A percentile compares a stretch with the other conserved stretches of the same genome.
Conservation (phyloP, 169 alveolate species). For the Eimeria sp. region DNA sequence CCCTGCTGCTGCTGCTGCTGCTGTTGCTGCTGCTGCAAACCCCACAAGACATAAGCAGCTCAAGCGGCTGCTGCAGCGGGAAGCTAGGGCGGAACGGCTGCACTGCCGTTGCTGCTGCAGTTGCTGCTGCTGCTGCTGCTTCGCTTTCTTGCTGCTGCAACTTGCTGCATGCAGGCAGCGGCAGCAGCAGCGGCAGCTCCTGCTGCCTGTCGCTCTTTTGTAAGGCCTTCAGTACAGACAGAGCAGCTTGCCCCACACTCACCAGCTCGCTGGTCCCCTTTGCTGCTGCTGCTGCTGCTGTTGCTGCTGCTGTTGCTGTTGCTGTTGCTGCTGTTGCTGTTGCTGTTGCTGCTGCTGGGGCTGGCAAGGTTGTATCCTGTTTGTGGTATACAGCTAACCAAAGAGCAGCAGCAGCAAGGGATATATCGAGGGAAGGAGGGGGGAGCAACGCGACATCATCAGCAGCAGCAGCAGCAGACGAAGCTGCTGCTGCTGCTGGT, state of each 20-base stretch:
- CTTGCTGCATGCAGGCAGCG: constrained; percentile 36
- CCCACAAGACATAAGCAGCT: neutral
- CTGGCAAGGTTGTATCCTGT: neutral
- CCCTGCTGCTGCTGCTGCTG: constrained; percentile 45
- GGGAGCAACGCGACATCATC: neutral
- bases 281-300: neutral
- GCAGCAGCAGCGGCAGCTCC: constrained; percentile 65
- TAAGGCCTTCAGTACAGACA: neutral
- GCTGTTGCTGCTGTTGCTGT: constrained; percentile 30
- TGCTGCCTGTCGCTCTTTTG: neutral
- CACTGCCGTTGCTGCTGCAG: constrained; percentile 62
- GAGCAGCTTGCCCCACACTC: constrained; percentile 16
- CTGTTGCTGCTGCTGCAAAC: neutral
- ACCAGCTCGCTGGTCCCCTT: neutral
- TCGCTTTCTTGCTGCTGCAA: constrained; percentile 16
- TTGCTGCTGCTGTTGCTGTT: constrained; percentile 12
- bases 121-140: constrained; percentile 60
- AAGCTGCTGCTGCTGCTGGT: constrained; percentile 7
- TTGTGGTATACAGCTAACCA: neutral
- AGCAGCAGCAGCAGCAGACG: constrained; percentile 24
- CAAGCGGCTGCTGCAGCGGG: constrained; percentile 49
- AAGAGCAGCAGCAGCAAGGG: constrained; percentile 51
- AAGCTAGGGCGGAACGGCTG: neutral
- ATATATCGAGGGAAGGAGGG: neutral
- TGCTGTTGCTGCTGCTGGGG: neutral